Base-by-base conservation (phyloP, 441 rosid genomes). In the Gossypium trilobum region DNA sequence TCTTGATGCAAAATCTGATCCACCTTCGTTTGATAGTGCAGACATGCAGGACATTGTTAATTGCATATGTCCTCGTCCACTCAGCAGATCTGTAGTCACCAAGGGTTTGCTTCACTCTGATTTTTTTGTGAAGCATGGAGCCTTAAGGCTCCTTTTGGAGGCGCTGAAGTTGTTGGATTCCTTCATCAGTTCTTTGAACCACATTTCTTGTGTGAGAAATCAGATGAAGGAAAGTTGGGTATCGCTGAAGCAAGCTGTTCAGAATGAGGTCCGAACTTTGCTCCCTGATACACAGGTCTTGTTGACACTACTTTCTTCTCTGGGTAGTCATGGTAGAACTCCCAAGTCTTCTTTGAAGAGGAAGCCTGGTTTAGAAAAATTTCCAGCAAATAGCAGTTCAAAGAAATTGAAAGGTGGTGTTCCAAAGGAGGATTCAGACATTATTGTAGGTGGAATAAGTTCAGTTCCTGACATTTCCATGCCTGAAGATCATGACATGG, bases 41-140 rank as follows among this genome's bases (percentile, higher is more conserved):
- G 88, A 84, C 16, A 78, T 91, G 82, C 91, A 88, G 81, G 83
- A 75, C 77, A 71, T 92, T 78, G 78, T 87, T 79, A 88, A 77
- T 65, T 87, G 94, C 84, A 82, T 88, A 74, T 85, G 90, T 80
- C 92, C 97, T 58, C 87, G 86, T 54, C 81, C 93, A 72, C 87
- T 91, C 72, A 81, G 90, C 82, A 86, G 96, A 75, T 81, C 95
- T 11, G 82, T 82, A 25, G 82, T 91, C 85, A 92, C 81, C 68
- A 91, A 85, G 86, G 97, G 99, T 74, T 79, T 95, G 85, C 99
- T 88, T 74, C 93, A 93, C 81, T 83, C 89, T 51, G 89, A 92
- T 78, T 80, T 85, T 80, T 83, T 89, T 68, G 93, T 92, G 78
- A 92, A 86, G 77, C 89, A 89, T 83, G 96, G 89, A 79, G 89